These are phyloP conservation scores for Metschnikowia lochheadii DNA, from an alignment of 805 yeast genomes.

Conservation along the genomic window DNA sequence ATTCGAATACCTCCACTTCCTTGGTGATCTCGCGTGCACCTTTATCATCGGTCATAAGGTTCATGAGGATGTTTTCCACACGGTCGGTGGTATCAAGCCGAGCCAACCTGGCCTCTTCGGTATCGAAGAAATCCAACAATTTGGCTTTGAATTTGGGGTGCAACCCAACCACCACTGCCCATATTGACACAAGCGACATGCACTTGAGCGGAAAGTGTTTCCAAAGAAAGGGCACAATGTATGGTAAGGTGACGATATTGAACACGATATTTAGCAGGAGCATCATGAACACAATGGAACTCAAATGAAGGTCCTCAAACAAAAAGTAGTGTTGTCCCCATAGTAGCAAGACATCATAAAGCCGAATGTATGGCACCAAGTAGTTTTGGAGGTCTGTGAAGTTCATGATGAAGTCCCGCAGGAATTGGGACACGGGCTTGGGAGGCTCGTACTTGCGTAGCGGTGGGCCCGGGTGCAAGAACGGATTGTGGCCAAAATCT, in stretches of 20 bases:
- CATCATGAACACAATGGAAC: constrained; percentile 47
- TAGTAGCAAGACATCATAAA: constrained; percentile 54
- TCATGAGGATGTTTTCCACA: constrained; percentile 38
- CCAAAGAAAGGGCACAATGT: constrained; percentile 27
- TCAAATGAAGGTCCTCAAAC: constrained; percentile 59
- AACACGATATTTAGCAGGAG: constrained; percentile 23
- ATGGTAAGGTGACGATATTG: constrained; percentile 28
- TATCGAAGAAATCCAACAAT: constrained; percentile 45
- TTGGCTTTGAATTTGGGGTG: constrained; percentile 54
- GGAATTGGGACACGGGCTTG: constrained; percentile 72
- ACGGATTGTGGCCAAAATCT: constrained; percentile 25
- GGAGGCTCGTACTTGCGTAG: constrained; percentile 48
- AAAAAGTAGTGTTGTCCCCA: constrained; percentile 54
- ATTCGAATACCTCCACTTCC: constrained; percentile 60
- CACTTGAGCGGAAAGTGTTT: constrained; percentile 26
- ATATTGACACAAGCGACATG: constrained; percentile 38
- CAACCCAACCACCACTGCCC: constrained; percentile 42
- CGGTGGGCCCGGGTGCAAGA: constrained; percentile 45
- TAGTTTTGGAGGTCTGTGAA: constrained; percentile 82
- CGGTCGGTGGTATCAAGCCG: constrained; percentile 46
- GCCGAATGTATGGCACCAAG: constrained; percentile 59
- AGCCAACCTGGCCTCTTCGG: constrained; percentile 61
- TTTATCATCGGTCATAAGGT: constrained; percentile 7
- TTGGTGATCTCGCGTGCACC: constrained; percentile 6
- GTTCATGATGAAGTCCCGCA: constrained; percentile 73